phyloP scores from a whole-genome alignment of 2,329 filamentous ascomycete species.

The Claviceps arundinis region DNA sequence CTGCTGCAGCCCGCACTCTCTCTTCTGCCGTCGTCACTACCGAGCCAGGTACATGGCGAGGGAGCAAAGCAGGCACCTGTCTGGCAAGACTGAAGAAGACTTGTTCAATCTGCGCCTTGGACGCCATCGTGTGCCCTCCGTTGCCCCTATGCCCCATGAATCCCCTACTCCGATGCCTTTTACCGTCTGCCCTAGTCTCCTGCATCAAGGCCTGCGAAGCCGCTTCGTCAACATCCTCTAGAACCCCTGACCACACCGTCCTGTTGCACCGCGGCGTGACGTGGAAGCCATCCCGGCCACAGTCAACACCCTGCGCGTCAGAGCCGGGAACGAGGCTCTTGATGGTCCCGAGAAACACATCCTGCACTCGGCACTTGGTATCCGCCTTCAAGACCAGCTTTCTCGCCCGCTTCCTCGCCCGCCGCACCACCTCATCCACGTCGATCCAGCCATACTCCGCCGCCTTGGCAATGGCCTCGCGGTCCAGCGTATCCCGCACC shows the following conservation, averaged over 20 bases:
- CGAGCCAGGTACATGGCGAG: constrained; percentile 1
- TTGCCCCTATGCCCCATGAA: not conserved
- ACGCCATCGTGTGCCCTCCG: not conserved
- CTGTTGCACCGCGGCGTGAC: constrained; percentile 2
- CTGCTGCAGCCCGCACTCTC: not conserved
- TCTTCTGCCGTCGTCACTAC: constrained; percentile 2
- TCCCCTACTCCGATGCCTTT: too few relatives aligned
- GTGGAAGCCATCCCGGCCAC: not conserved
- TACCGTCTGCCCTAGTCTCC: not conserved
- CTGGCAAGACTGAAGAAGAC: constrained; percentile 1
- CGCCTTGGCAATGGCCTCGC: constrained; percentile 5
- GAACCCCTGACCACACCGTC: constrained; percentile 2
- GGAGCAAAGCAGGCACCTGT: constrained; percentile 2
- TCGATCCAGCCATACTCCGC: constrained; percentile 8
- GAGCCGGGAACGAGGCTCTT: not conserved
- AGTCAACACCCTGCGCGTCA: not conserved
- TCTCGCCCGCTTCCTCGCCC: not conserved
- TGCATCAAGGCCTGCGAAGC: not conserved
- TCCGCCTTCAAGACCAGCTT: not conserved
- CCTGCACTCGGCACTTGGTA: not conserved
- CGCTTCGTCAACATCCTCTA: not conserved
- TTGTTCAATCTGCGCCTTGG: not conserved
- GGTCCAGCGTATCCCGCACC: constrained; percentile 11
- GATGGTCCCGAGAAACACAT: not conserved
- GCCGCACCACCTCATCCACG: not conserved